Base-by-base conservation (phyloP, 1,284 basidiomycete genomes). In the Papiliotrema flavescens region DNA sequence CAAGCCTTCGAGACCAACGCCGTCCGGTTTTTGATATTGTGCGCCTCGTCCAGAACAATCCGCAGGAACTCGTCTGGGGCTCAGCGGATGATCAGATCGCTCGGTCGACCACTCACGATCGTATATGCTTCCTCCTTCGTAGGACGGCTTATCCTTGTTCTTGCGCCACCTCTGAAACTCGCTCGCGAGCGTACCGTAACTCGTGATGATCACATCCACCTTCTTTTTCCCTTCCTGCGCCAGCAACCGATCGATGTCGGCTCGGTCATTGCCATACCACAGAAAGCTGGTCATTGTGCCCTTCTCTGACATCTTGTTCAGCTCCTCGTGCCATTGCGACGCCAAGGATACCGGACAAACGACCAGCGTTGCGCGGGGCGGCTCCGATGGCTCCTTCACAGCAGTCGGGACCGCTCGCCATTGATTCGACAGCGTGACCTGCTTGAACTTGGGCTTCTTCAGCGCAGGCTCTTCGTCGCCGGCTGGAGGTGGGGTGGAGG, bases 281-380 rank as follows among this genome's bases (percentile, higher is more conserved):
- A 98, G 80, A 45, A 86, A 78, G 51, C 69, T 73, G 11, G 54
- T 81, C 15, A 95, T 64, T 0, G 84, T 82, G 0, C 86, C 88
- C 37, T 86, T 81, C 60, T 83, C 82, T 57, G 87, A 73, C 61
- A 80, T 80, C 32, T 81, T 76, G 62, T 85, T 80, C 14, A 98
- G 80, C 71, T 98, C 95, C 41, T 89, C 85, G 13, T 84, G 81
- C 95, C 95, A 98, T 73, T 98, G 95, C 24, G 83, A 80, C 2
- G 98, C 80, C 17, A 98, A 79, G 14, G 90, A 93, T 20, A 96
- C 91, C 0, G 95, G 95, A 17, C 91, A 92, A 19, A 98, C 87
- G 42, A 98, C 89, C 0, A 98, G 79, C 1, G 94, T 98, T 0
- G 90, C 89, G 3, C 77, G 68, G 15, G 77, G 69, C 1, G 64